Evolutionary conservation across 345 rosid genomes (phyloP).

Genomic region (Microcos paniculata): DNA sequence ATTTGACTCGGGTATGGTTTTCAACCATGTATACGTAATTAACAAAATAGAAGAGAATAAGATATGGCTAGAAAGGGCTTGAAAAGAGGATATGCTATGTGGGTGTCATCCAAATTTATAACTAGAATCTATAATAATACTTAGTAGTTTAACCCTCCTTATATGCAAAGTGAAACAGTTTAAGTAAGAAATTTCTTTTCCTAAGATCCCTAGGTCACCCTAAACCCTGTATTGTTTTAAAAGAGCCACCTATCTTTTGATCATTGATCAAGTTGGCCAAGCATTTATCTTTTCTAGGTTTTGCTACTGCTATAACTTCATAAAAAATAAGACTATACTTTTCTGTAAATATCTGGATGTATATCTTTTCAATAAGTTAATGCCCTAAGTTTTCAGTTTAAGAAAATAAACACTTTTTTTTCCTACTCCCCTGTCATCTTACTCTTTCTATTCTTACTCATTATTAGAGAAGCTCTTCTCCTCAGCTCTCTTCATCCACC

Average conservation of each 20-base stretch:
- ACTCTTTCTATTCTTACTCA: background rate
- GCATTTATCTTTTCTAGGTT: no score
- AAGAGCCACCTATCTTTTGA: no score
- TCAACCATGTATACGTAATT: background rate
- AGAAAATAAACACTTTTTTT: no score
- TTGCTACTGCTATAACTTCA: background rate
- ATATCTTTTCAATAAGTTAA: no score
- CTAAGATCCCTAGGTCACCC: background rate
- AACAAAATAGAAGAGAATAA: background rate
- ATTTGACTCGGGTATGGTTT: background rate
- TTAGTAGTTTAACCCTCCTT: background rate
- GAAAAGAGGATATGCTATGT: background rate
- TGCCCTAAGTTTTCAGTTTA: no score
- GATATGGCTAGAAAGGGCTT: background rate
- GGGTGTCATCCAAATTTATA: background rate
- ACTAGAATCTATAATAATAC: background rate
- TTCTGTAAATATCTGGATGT: background rate
- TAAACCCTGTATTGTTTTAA: background rate
- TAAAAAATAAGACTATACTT: background rate
- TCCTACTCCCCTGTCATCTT: background rate
- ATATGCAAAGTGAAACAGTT: background rate
- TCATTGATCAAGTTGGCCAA: no score
- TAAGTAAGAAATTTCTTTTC: background rate
- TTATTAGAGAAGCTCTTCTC: background rate
- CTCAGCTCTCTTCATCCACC: background rate